Percentiles rank a stretch among this genome's conserved stretches.
These are phyloP conservation scores for Capronia coronata DNA, from an alignment of 2,329 filamentous ascomycete species.

Conservation along the genomic window DNA sequence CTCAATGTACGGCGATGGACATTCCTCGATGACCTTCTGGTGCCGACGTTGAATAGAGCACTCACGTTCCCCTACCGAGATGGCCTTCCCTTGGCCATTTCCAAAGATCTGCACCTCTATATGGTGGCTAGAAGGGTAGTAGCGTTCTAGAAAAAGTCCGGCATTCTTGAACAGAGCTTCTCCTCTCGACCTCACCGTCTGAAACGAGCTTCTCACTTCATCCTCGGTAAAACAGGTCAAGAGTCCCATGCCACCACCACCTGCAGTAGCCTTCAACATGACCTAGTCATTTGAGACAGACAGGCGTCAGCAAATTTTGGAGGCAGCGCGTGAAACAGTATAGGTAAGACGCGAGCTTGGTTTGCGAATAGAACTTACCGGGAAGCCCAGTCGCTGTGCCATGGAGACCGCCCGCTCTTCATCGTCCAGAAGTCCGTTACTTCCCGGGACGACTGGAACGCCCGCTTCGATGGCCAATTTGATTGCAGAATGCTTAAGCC, in stretches of 20 bases:
- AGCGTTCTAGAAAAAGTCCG: constrained; percentile 77
- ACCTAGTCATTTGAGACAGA: too few species aligned
- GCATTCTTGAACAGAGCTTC: constrained; percentile 73
- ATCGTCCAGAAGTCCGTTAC: constrained; percentile 41
- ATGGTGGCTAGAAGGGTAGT: constrained; percentile 72
- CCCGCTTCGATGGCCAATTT: constrained; percentile 24
- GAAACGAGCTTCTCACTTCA: constrained; percentile 64
- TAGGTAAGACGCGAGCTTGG: too few species aligned
- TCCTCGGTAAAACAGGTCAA: constrained; percentile 61
- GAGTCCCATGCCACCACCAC: constrained; percentile 80
- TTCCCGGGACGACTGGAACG: constrained; percentile 47
- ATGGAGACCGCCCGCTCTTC: constrained; percentile 1
- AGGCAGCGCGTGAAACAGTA: too few species aligned
- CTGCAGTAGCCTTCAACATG: constrained; percentile 70
- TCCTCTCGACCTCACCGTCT: constrained; percentile 67
- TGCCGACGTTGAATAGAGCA: constrained; percentile 80
- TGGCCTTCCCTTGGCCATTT: constrained; percentile 69
- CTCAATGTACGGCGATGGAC: constrained; percentile 42
- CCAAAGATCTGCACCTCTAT: constrained; percentile 40
- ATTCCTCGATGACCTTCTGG: constrained; percentile 87
- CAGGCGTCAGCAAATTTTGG: too few species aligned
- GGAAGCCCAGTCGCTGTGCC: constrained; percentile 39
- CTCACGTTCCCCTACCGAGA: constrained; percentile 77
- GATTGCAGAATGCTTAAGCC: constrained; percentile 30
- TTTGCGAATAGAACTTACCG: too few species aligned